A percentile compares a stretch with the other conserved stretches of the same genome.
Conservation (phyloP, 495 filamentous ascomycete genomes). For the Penicillium angulare region DNA sequence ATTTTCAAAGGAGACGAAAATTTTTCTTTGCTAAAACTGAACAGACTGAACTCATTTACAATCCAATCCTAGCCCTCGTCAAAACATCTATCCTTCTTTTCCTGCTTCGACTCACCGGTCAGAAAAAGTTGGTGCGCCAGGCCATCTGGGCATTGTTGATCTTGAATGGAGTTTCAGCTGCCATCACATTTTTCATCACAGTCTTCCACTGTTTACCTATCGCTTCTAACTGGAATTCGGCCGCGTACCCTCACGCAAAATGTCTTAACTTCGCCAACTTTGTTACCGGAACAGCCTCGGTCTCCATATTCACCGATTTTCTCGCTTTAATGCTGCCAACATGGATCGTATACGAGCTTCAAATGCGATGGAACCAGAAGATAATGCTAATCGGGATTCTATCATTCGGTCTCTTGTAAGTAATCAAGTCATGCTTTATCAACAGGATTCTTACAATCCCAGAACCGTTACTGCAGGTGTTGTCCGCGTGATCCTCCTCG, state of each 20-base stretch:
- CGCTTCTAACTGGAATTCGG: conserved; percentile 30
- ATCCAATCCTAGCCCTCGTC: conserved; percentile 57
- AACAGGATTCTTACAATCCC: not conserved
- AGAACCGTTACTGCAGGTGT: conserved; percentile 46
- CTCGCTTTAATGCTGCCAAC: conserved; percentile 41
- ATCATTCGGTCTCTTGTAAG: conserved; percentile 32
- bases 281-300: conserved; percentile 30
- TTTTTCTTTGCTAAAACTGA: conserved; percentile 23
- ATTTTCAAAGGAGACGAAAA: no score
- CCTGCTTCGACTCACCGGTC: conserved; percentile 39
- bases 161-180: conserved; percentile 44
- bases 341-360: conserved; percentile 43
- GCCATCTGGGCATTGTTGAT: conserved; percentile 42
- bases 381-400: conserved; percentile 39
- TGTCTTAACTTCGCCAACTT: conserved; percentile 18
- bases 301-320: conserved; percentile 41
- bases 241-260: conserved; percentile 10
- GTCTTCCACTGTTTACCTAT: conserved; percentile 51
- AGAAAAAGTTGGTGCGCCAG: conserved; percentile 28
- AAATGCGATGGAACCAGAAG: conserved; percentile 37
- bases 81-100: conserved; percentile 53
- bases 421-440: not conserved
- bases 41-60: conserved; percentile 56
- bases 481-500: conserved; percentile 14
- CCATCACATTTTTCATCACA: conserved; percentile 51